Evolutionary conservation across 2,329 filamentous ascomycete species (phyloP).

Genomic region (Aspergillus glaucus): DNA sequence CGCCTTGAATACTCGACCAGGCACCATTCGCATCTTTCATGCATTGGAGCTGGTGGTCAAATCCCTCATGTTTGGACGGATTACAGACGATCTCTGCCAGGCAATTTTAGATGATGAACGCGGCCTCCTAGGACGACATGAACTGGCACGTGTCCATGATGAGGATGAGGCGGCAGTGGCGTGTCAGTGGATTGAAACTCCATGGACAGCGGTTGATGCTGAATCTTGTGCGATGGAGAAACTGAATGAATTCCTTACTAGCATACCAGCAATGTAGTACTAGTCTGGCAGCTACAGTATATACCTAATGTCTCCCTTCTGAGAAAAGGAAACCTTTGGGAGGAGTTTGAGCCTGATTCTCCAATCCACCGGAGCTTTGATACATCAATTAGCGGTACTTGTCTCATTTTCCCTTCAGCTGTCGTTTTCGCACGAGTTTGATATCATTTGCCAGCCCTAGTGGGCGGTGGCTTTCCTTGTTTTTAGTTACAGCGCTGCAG

Average conservation of each 20-base stretch:
- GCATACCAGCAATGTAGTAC: background rate
- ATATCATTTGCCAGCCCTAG: too few species aligned
- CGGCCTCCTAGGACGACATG: conserved; percentile 1
- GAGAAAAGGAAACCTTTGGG: too few species aligned
- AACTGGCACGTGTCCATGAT: conserved; percentile 1
- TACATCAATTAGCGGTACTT: too few species aligned
- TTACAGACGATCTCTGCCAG: conserved; percentile 5
- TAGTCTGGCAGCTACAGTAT: too few species aligned
- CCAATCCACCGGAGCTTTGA: too few species aligned
- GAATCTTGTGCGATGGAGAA: background rate
- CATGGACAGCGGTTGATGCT: conserved; percentile 3
- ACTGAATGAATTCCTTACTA: conserved; percentile 2
- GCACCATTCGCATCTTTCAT: conserved; percentile 8
- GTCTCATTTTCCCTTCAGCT: too few species aligned
- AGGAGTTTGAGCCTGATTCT: too few species aligned
- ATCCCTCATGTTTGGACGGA: conserved; percentile 6
- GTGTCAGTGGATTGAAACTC: conserved; percentile 2
- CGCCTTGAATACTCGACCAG: conserved; percentile 8
- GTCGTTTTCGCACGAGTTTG: too few species aligned
- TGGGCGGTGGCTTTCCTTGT: too few species aligned
- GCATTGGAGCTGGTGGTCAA: conserved; percentile 8
- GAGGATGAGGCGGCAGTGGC: conserved; percentile 3
- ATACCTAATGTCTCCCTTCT: too few species aligned
- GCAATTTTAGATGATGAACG: conserved; percentile 1
- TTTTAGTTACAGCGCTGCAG: too few species aligned